Base-by-base conservation (phyloP, 306 rosid genomes). In the Lathyrus aphaca region DNA sequence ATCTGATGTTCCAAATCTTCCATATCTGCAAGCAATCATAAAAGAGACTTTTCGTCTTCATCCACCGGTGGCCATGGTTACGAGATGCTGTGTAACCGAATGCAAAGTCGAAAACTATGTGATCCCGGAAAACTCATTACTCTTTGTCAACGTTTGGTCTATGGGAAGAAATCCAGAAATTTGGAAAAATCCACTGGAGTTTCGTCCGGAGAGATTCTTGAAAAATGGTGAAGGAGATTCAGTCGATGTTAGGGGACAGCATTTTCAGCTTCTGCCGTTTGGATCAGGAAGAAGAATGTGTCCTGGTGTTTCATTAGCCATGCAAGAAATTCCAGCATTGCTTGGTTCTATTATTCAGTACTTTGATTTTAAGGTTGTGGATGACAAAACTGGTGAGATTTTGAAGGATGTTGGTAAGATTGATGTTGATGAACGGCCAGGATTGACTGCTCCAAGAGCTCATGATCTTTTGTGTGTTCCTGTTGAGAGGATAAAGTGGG, bases 241-340 rank as follows among this genome's bases (percentile, higher is more conserved):
- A 3, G 5, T 77, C 44, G 85, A 80, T 42, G 63, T 76, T 1
- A 75, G 68, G 74, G 89, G 84, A 0, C 84, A 81, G 0, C 76
- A 81, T 45, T 85, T 78, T 21, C 73, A 72, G 3, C 60, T 68
- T 4, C n/a, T 88, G 3, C 85, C 90, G 0, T 88, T 88, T 37
- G 90, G 94, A 1, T 64, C 76, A 0, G 94, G 88, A 2, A 88
- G 87, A 57, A 81, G 94, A 63, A 77, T 72, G 12, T 88, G 90
- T 64, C 87, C 88, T 0, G 87, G 85, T 0, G 14, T 84, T 1
- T 72, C 64, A 2, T 72, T 85, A 44, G 82, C 82, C 10, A 74
- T 40, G 71, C 81, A 51, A 23, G 80, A 80, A 61, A 14, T 80
- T 59, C 81, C 87, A 1, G 65, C 80, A 1, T 15, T 85, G 2